These are phyloP conservation scores for Seminavis robusta DNA, from an alignment of 108 stramenopile genomes.

Conservation along the genomic window DNA sequence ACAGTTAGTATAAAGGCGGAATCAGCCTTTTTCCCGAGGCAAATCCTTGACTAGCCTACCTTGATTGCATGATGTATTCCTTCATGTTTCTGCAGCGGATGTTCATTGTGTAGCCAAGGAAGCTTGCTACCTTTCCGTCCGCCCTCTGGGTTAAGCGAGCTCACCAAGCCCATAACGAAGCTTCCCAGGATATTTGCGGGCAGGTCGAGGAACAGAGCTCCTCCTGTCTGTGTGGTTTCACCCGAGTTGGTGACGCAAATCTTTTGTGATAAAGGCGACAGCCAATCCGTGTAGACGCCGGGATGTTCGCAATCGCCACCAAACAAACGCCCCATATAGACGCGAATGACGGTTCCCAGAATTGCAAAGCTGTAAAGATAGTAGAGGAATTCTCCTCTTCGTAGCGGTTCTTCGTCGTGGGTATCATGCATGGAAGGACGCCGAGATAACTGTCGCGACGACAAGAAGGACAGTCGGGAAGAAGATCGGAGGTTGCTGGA, in stretches of 20 bases:
- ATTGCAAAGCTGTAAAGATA: constrained; percentile 53
- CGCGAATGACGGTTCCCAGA: constrained; percentile 38
- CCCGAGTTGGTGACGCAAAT: constrained; percentile 69
- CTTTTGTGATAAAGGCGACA: constrained; percentile 33
- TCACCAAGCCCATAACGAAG: constrained; percentile 7
- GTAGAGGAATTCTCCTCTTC: constrained; percentile 26
- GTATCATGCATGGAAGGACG: too few species aligned
- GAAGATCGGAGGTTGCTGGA: too few species aligned
- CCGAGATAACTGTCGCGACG: too few species aligned
- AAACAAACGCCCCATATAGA: constrained; percentile 55
- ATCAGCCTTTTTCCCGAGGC: too few species aligned
- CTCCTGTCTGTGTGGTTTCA: constrained; percentile 56
- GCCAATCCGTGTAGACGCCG: constrained; percentile 33
- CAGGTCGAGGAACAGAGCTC: constrained; percentile 65
- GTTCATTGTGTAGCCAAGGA: constrained; percentile 55
- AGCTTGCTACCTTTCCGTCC: too few species aligned
- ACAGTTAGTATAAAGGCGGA: too few species aligned
- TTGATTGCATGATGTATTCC: constrained; percentile 49
- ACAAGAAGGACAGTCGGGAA: too few species aligned
- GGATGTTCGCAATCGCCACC: constrained; percentile 58
- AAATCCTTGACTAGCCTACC: too few species aligned
- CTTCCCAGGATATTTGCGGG: constrained; percentile 68
- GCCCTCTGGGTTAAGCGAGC: too few species aligned
- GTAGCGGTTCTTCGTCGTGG: too few species aligned
- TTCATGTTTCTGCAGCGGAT: constrained; percentile 51